Evolutionary conservation across 805 yeast genomes (phyloP).

Genomic region (Yamadazyma endophytica): DNA sequence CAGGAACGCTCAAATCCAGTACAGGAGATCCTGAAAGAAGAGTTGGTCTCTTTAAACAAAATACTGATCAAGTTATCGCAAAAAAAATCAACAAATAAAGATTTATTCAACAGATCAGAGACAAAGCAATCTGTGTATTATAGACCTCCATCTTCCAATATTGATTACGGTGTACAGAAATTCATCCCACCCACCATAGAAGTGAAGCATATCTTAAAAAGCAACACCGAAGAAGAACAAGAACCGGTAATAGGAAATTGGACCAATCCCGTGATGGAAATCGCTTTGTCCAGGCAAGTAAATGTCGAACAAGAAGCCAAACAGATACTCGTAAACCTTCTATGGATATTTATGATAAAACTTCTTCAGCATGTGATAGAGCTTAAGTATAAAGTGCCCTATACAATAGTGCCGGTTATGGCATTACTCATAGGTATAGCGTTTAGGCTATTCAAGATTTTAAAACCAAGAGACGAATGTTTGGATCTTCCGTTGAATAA

Average conservation of each 20-base stretch:
- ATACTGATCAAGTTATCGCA: constrained; percentile 5
- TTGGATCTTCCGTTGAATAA: constrained; percentile 46
- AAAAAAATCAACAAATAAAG: too few species aligned
- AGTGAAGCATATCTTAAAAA: not conserved
- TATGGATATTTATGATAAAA: constrained; percentile 20
- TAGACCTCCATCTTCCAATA: constrained; percentile 23
- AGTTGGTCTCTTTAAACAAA: constrained; percentile 5
- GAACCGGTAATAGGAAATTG: constrained; percentile 22
- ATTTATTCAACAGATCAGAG: constrained; percentile 5
- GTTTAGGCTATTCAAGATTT: constrained; percentile 20
- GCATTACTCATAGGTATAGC: constrained; percentile 4
- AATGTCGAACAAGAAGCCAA: constrained; percentile 35
- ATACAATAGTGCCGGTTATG: not conserved
- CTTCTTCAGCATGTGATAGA: constrained; percentile 9
- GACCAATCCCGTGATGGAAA: constrained; percentile 39
- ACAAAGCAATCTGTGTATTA: constrained; percentile 24
- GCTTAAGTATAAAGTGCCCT: constrained; percentile 1
- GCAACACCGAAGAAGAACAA: not conserved
- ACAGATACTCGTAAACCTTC: constrained; percentile 21
- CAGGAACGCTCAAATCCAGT: not conserved
- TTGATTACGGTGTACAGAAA: constrained; percentile 21
- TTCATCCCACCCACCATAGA: constrained; percentile 17
- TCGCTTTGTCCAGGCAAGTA: constrained; percentile 43
- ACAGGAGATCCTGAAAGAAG: constrained; percentile 1
- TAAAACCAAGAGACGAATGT: constrained; percentile 47